Base-by-base conservation (phyloP, 805 yeast genomes). In the Ogataea ganodermae region DNA sequence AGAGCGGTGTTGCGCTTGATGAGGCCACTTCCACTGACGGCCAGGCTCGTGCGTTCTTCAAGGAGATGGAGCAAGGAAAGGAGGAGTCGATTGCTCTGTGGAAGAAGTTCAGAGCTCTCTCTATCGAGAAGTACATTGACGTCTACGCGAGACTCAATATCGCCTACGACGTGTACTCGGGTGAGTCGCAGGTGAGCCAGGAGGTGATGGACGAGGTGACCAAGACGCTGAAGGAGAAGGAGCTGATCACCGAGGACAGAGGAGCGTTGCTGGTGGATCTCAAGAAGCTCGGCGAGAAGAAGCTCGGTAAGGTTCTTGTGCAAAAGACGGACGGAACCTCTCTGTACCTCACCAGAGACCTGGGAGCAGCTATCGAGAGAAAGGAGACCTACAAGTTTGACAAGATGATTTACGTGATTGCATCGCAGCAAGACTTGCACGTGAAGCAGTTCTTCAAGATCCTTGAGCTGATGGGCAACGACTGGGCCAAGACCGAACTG, bases 301-400 rank as follows among this genome's bases (percentile, higher is more conserved):
- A 91, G 67, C 76, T 94, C 51, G 98, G 97, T 56, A 92, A 91
- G 72, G 88, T 89, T 47, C 79, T 94, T 55, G 92, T 94, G 42
- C 89, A 89, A 67, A 95, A 94, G 71, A 83, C 89, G 20, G 99
- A 94, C 66, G 98, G 98, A 66, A 88, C 99, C 20, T 87, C 96
- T 14, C 74, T 94, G 52, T 94, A 94, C 68, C 70, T 94, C 62
- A 91, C 98, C 53, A 84, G 99, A 74, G 99, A 94, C 69, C 86
- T 94, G 49, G 97, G 97, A 60, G 97, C 91, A 61, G 98, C 98
- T 46, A 83, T 85, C 63, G 89, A 86, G 63, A 92, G 99, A 76
- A 78, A 89, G 66, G 82, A 86, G 46, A 79, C 76, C 58, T 87
- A 83, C 73, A 73, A 89, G 48, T 94, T 94, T 65, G 98, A 92